A percentile compares a stretch with the other conserved stretches of the same genome.
Evolutionary conservation across 192 early-diverging fungal species (phyloP).

Genomic region (Blastocladiella britannica): DNA sequence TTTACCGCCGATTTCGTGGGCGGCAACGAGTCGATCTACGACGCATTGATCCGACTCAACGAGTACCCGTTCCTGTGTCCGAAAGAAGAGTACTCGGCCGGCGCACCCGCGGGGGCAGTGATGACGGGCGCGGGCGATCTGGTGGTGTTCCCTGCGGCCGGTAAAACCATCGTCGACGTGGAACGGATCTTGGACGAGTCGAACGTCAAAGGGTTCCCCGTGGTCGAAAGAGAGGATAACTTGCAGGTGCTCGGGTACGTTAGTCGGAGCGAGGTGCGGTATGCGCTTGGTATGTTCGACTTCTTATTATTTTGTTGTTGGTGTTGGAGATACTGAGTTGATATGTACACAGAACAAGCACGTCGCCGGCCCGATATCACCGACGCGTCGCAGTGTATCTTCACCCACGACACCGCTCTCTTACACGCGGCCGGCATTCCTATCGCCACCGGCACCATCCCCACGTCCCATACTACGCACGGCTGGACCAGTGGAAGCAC

Average conservation of each 20-base stretch:
- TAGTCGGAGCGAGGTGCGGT: constrained; percentile 28
- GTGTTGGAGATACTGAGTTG: neutral
- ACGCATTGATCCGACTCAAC: constrained; percentile 3
- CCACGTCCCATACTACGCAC: neutral
- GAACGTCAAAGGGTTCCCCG: constrained; percentile 50
- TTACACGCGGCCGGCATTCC: no score
- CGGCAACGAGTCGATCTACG: constrained; percentile 4
- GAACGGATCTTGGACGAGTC: constrained; percentile 24
- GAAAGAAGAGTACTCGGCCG: constrained; percentile 3
- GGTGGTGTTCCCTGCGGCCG: neutral
- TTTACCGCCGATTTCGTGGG: constrained; percentile 1
- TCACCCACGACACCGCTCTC: no score
- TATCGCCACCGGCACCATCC: neutral
- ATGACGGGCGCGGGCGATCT: neutral
- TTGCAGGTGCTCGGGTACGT: constrained; percentile 52
- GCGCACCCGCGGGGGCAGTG: neutral
- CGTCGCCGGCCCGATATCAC: neutral
- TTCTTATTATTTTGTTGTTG: neutral
- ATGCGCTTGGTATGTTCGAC: constrained; percentile 6
- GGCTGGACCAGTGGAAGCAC: no score
- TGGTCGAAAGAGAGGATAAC: constrained; percentile 33
- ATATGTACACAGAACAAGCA: neutral
- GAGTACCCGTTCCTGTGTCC: constrained; percentile 1
- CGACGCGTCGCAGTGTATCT: neutral
- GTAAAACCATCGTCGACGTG: neutral